Conservation (phyloP, 208 protist genomes). For the Crithidia thermophila region DNA sequence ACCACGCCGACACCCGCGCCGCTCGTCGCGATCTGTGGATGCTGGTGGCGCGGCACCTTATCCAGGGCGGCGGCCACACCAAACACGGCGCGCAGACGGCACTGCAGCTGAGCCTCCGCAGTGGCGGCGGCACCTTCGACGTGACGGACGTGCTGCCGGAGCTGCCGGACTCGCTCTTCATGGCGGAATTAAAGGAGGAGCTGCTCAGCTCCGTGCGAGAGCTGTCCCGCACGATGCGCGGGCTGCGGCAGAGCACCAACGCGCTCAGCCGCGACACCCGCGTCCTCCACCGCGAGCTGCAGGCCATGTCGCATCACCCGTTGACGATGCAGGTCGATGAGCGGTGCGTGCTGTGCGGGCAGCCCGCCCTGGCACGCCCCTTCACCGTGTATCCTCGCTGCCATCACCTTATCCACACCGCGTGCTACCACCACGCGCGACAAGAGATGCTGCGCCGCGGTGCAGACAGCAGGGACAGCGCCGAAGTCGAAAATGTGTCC, state of each 20-base stretch:
- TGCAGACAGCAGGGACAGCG: neutral
- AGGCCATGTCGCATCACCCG: slow-evolving; percentile 5
- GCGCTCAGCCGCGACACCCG: slow-evolving; percentile 21
- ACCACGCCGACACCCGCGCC: neutral
- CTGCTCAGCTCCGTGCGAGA: slow-evolving; percentile 38
- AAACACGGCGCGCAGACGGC: slow-evolving; percentile 26
- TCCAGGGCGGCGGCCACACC: slow-evolving; percentile 18
- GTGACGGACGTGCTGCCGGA: slow-evolving; percentile 51
- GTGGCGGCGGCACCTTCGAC: slow-evolving; percentile 35
- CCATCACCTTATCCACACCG: slow-evolving; percentile 45
- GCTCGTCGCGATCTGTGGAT: slow-evolving; percentile 18
- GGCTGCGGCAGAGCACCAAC: slow-evolving; percentile 24
- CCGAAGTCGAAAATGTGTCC: neutral
- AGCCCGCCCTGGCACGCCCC: slow-evolving; percentile 32
- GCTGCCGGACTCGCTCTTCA: slow-evolving; percentile 37
- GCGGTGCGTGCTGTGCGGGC: slow-evolving; percentile 40
- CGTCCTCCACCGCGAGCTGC: slow-evolving; percentile 31
- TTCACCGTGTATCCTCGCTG: slow-evolving; percentile 53
- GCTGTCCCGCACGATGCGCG: slow-evolving; percentile 23
- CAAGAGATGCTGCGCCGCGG: slow-evolving; percentile 5
- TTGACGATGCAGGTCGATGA: slow-evolving; percentile 20
- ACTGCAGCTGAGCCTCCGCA: slow-evolving; percentile 41
- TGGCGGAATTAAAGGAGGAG: slow-evolving; percentile 48
- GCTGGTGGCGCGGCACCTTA: slow-evolving; percentile 23
- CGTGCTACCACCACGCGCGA: slow-evolving; percentile 40